Base-by-base conservation (phyloP, 805 yeast species). In the Maudiozyma pseudohumilis region DNA sequence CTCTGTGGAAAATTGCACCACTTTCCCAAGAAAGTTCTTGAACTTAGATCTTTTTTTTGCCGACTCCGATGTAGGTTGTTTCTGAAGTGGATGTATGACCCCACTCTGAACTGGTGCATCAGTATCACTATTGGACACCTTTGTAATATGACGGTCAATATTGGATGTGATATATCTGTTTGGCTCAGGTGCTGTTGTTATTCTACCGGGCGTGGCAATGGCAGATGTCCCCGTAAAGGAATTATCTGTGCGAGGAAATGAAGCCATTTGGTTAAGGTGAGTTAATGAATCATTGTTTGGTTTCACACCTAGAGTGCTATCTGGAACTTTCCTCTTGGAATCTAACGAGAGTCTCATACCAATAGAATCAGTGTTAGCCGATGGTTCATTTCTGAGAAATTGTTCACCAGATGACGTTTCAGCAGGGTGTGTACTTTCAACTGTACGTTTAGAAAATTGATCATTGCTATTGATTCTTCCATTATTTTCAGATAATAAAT, bases 1-100 rank as follows among this genome's bases (percentile, higher is more conserved):
- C 36, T 58, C 60, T n/a, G 48, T 47, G 12, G 60, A 56, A 34
- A 58, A 58, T 34, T 56, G 57, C 6, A 52, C 54, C 13, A 58
- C 52, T 35, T 48, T 55, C 25, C 48, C 48, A n/a, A 58, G 40
- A 27, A 56, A 45, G 29, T 42, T 45, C 42, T 53, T 56, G 28
- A 56, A 47, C 36, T 48, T 53, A 3, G 44, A 46, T 27, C 35
- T 42, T 21, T 30, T 32, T 18, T 30, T 32, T 28, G 23, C 17
- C 4, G 21, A 26, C 5, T 24, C 31, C 12, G 18, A 20, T 4
- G 37, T 34, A 4, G 12, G 7, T 10, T 11, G 21, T 23, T 23
- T 31, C 13, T 21, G 6, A 4, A 32, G 9, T 3, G 18, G 26
- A 1, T 8, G 10, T 13, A 22, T 9, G 6, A 8, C 24, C 6